Base-by-base conservation (phyloP, 169 alveolate genomes). In the Eimeria sp. region DNA sequence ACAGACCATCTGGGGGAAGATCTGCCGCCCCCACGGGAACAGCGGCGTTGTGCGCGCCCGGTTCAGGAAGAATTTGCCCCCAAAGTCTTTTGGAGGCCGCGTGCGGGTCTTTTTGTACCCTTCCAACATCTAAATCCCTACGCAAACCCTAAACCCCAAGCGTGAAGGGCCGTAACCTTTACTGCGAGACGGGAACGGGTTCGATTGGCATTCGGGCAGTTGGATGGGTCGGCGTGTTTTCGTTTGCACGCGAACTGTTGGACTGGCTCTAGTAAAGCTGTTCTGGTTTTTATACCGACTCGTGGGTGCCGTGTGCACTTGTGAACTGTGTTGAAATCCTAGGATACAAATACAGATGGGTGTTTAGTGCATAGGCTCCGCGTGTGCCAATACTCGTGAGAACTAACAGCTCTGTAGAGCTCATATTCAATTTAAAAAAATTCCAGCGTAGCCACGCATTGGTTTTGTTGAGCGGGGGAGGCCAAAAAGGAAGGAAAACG, bases 71-170 rank as follows among this genome's bases (percentile, higher is more conserved):
- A 99, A 99, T 97, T 98, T 99, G 80, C 99, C 99, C 70, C 99
- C 99, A 40, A 97, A 97, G 91, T 99, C 99, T 76, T 99, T 99
- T 96, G 99, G 99, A 57, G 98, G 99, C 90, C 98, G 98, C 95
- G 99, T 99, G 70, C 98, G 99, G 97, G 99, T 99, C 91, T 98
- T 99, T 98, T 98, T 99, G 93, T 99, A 98, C 97, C 99, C 99
- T 58, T 99, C 99, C 95, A 98, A 98, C 96, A 97, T 98, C 89
- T 98, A 95, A 98, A 45, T n/a, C 20, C 65, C 43, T 49, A 70
- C 51, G 18, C n/a, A 34, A 70, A 70, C 51, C 80, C 80, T 27
- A 34, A 1, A 0, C 25, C 27, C 51, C 51, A 70, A 9, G 51
- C 13, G 47, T 34, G 80, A 34, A 49, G 51, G 14, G 25, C 51